phyloP scores from a whole-genome alignment of 306 rosid genomes.

The Mimosa pudica region DNA sequence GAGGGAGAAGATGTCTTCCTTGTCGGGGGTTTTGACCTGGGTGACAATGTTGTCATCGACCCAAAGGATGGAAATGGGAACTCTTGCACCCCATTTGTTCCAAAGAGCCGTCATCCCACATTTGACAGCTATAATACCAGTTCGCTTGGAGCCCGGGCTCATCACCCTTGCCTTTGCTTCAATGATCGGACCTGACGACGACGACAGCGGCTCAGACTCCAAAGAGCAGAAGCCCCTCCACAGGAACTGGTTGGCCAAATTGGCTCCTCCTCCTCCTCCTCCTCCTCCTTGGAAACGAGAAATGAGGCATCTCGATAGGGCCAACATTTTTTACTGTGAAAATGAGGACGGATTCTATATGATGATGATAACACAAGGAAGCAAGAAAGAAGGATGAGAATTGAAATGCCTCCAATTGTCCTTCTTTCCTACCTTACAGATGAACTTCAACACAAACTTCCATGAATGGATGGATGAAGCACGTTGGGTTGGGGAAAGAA shows the following conservation, averaged over 20 bases:
- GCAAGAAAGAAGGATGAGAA: not conserved
- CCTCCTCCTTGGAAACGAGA: conserved; percentile 56
- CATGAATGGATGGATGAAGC: not conserved
- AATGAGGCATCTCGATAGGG: conserved; percentile 67
- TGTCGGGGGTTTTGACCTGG: conserved; percentile 83
- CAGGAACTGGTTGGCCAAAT: conserved; percentile 23
- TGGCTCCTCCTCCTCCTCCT: conserved; percentile 40
- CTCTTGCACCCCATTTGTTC: conserved; percentile 97
- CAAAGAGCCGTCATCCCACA: conserved; percentile 97
- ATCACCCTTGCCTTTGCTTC: conserved; percentile 59
- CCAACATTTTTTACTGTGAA: conserved; percentile 56
- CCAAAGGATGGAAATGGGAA: conserved; percentile 85
- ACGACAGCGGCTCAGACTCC: conserved; percentile 34
- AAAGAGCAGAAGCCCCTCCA: conserved; percentile 48
- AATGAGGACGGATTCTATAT: not conserved
- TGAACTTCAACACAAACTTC: not conserved
- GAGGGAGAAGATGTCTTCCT: conserved; percentile 72
- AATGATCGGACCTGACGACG: conserved; percentile 39
- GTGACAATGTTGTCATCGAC: conserved; percentile 95
- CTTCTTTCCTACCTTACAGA: not conserved
- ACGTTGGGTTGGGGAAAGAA: not conserved
- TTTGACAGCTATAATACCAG: conserved; percentile 81
- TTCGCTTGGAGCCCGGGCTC: conserved; percentile 67
- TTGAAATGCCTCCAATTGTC: not conserved
- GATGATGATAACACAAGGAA: not conserved